Evolutionary conservation across 805 yeast genomes (phyloP).

Genomic region (Kluyveromyces nonfermentans): DNA sequence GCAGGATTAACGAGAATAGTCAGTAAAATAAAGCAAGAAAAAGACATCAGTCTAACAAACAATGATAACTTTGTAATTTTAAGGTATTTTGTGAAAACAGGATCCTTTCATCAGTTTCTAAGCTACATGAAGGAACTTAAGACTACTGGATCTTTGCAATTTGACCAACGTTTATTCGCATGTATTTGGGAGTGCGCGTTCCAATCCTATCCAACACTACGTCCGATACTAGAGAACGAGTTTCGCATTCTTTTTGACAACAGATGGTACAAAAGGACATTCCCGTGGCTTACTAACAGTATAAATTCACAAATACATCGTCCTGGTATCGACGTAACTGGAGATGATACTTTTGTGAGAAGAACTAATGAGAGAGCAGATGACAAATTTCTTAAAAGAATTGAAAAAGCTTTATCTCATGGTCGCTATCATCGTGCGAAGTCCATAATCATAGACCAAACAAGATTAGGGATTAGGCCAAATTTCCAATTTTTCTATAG

Average conservation of each 20-base stretch:
- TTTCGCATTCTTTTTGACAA: conserved; percentile 11
- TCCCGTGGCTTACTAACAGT: conserved; percentile 7
- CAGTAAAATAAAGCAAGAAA: conserved; percentile 9
- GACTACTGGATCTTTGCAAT: neutral
- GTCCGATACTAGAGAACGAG: conserved; percentile 18
- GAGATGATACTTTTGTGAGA: conserved; percentile 2
- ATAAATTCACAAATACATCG: neutral
- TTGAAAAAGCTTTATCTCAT: conserved; percentile 4
- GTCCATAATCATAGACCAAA: conserved; percentile 9
- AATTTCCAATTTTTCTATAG: conserved; percentile 14
- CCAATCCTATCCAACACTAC: conserved; percentile 13
- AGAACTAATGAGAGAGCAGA: conserved; percentile 6
- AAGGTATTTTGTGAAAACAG: conserved; percentile 17
- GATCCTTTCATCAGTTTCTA: conserved; percentile 11
- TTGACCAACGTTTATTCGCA: conserved; percentile 9
- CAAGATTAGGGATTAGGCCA: conserved; percentile 18
- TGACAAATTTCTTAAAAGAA: conserved; percentile 6
- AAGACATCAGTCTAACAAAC: conserved; percentile 8
- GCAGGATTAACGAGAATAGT: conserved; percentile 8
- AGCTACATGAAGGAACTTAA: conserved; percentile 12
- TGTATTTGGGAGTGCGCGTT: conserved; percentile 17
- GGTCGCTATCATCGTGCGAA: conserved; percentile 11
- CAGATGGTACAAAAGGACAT: conserved; percentile 6
- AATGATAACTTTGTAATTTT: conserved; percentile 12
- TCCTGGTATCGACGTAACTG: neutral